Evolutionary conservation across 805 yeast genomes (phyloP), one percentile per base, ranked within the genome.

Genomic region (Teunomyces tritomae): DNA sequence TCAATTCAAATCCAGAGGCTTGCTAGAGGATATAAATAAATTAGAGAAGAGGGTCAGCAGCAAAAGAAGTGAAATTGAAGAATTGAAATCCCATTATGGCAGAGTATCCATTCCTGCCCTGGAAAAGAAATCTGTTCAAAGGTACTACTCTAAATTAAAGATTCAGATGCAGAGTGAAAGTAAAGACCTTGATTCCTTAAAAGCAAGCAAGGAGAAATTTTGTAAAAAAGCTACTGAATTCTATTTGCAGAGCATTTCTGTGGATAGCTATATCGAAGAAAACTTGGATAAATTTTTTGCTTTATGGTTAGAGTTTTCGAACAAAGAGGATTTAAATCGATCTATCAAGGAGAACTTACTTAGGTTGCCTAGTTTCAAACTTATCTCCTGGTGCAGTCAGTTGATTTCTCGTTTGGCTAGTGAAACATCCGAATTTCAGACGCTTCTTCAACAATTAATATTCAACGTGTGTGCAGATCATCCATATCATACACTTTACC

Each of bases 381-480:
- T 89, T 45, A 72, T 88, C 4, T 79, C 89, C 0, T 91, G 97
- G 96, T 73, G 84, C 32, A 84, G 85, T 49, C 98, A 91, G 60
- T 73, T 91, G 39, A 73, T 87, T 2, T 88, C 97, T 0, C 72
- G 94, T 47, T 59, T 91, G 11, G 67, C 79, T 0, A 67, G 65
- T 30, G 86, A 79, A 8, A 45, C 54, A 0, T 61, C 75, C 1
- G 59, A 57, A 0, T 90, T 89, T 56, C 96, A 88, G 57, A 59
- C 50, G 2, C 57, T 77, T 1, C 62, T 90, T 17, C 74, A 76
- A 30, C 54, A 60, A 1, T 62, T 87, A 11, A 64, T 88, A 30
- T 50, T 67, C 9, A 58, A 71, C 8, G 58, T 85, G 9, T 74
- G 84, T 45, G 56, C 53, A 8, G 74, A 73, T 27, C 86, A 87